These are phyloP conservation scores for Sporothrix globosa DNA, from an alignment of 2,329 filamentous ascomycete species.

Conservation along the genomic window DNA sequence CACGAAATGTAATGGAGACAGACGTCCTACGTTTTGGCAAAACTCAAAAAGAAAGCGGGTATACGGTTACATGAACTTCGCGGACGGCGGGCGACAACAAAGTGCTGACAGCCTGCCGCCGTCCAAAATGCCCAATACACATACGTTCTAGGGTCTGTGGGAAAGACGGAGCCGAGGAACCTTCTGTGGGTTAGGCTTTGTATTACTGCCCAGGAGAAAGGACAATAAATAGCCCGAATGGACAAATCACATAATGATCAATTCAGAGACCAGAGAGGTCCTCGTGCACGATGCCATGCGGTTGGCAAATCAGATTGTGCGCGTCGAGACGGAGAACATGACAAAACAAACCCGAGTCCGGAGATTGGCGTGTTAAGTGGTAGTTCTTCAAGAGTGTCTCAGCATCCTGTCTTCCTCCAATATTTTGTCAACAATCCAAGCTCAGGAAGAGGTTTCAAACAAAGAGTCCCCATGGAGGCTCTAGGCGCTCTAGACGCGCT, in stretches of 20 bases:
- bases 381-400: too few species aligned
- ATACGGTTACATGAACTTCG: background rate
- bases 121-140: background rate
- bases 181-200: background rate
- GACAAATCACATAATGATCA: background rate
- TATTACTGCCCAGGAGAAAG: background rate
- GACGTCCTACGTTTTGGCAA: background rate
- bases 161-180: background rate
- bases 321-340: constrained; percentile 3
- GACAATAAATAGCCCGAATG: background rate
- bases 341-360: background rate
- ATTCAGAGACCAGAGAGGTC: background rate
- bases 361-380: background rate
- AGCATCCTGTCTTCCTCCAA: too few species aligned
- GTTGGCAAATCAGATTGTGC: background rate
- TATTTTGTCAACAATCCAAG: too few species aligned
- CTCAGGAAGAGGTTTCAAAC: background rate
- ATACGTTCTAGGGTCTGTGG: background rate
- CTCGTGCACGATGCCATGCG: background rate
- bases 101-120: constrained; percentile 17
- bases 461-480: background rate
- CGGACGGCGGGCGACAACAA: too few species aligned
- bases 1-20: too few species aligned
- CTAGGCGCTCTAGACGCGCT: too few species aligned
- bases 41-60: background rate